A percentile compares a stretch with the other conserved stretches of the same genome.
phyloP scores from a whole-genome alignment of 169 alveolate genomes.

The Plasmodium vinckei region DNA sequence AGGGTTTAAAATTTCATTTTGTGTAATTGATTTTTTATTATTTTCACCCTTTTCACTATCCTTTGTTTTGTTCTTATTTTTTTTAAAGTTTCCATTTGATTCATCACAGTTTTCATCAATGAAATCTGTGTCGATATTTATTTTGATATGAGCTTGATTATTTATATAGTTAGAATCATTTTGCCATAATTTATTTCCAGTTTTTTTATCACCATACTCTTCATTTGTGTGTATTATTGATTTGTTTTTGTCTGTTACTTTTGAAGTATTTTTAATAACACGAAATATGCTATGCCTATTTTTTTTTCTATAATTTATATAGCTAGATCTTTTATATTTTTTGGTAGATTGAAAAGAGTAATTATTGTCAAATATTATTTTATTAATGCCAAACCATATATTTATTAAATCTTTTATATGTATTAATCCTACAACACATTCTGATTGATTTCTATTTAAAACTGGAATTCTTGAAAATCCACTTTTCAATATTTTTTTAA shows the following conservation, averaged over 20 bases:
- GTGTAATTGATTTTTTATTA: not conserved
- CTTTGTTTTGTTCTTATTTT: not conserved
- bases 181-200: not conserved
- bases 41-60: not conserved
- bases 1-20: slow-evolving; percentile 15
- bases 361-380: slow-evolving; percentile 43
- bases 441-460: slow-evolving; percentile 48
- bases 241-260: not conserved
- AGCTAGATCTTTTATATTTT: not conserved
- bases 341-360: not conserved
- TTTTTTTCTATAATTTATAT: slow-evolving; percentile 13
- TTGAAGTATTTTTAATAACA: slow-evolving; percentile 2
- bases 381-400: slow-evolving; percentile 74
- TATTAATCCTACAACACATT: slow-evolving; percentile 78
- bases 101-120: not conserved
- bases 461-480: slow-evolving; percentile 86
- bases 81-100: not conserved
- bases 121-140: not conserved
- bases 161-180: not conserved
- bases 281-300: slow-evolving; percentile 3
- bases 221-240: not conserved
- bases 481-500: slow-evolving; percentile 77
- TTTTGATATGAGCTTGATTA: not conserved
- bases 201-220: not conserved
- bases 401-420: slow-evolving; percentile 80